Base-by-base conservation (phyloP, 805 yeast genomes). In the Metschnikowia bowlesiae region DNA sequence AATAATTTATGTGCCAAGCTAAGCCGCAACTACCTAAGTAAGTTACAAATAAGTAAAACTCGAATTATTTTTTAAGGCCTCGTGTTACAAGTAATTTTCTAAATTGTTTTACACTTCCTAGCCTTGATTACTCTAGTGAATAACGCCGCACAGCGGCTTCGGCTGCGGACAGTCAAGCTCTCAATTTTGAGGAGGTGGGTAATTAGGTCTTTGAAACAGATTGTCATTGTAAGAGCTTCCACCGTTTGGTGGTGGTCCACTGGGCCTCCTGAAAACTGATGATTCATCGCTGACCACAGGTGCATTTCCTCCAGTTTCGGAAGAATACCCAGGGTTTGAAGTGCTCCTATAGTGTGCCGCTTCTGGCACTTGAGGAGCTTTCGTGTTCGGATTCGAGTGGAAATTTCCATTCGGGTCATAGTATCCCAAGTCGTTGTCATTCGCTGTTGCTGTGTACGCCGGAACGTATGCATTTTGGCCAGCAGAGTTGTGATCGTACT, bases 371-470 rank as follows among this genome's bases (percentile, higher is more conserved):
- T 42, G 47, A 5, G 58, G 58, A 30, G 51, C 55, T 43, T 58
- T 58, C 14, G 55, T 52, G 39, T 58, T 58, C 1, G 60, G 62
- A 46, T 57, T 58, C 6, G 57, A 49, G 33, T 53, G 53, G 26
- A 52, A 54, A n/a, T 48, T 74, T 35, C 89, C 96, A 33, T 74
- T 64, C 34, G 68, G 69, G 63, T 87, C 94, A 59, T 87, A 88
- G 63, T 79, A 84, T 0, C 95, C 96, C 63, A 86, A 80, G 62
- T 90, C 96, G 43, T 79, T 74, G 30, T 83, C 88, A 54, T 83
- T 83, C 0, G 90, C 83, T 13, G 73, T 67, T 10, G 71, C 87
- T 0, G 89, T 80, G 55, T 87, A 87, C 2, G 84, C 75, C 0
- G 95, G 95, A 1, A 85, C 88, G 56, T 73, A 81, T 8, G 68